Evolutionary conservation across 768 basidiomycete genomes (phyloP), one percentile per base, ranked within the genome.

Genomic region (Cyclocybe aegerita): DNA sequence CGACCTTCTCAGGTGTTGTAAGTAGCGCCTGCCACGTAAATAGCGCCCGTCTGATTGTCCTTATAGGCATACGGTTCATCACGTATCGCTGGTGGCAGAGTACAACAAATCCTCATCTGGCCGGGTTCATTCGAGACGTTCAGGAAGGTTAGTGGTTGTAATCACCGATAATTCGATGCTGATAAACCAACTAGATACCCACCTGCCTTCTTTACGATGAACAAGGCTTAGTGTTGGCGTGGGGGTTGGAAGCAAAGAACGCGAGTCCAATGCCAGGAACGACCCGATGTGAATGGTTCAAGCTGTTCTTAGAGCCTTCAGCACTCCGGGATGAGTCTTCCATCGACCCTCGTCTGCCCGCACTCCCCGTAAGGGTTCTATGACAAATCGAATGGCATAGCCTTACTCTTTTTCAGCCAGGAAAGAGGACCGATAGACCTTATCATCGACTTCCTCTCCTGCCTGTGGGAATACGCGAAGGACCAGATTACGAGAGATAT

Each of bases 181-280:
- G 35, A 59, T 23, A 4, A 43, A 16, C 11, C 7, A 31, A 54
- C 39, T 49, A 79, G 78, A 82, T 86, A 36, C 88, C 92, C 1
- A 93, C 93, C 1, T 93, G 92, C 66, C 73, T 95, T 33, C 65
- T 93, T 11, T 95, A 93, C 55, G 84, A 90, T 55, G 82, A 86
- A 39, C 68, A 72, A 31, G 90, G 90, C 0, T 78, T 78, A 53
- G 84, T 93, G 1, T 59, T 90, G 16, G 86, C 88, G 4, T 94
- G 92, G 91, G 91, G 92, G 1, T 68, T 93, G 43, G 88, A 93
- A 70, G 92, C 92, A 3, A 93, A 93, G 73, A 90, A 88, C 58
- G 80, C 87, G 2, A 79, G 80, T 15, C 81, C 82, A 2, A 78
- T 85, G 70, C 74, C 79, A 3, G 88, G 90, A 6, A 82, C 81